These are phyloP conservation scores for Calonectria hawksworthii DNA, from an alignment of 2,329 filamentous ascomycete genomes.

Conservation along the genomic window DNA sequence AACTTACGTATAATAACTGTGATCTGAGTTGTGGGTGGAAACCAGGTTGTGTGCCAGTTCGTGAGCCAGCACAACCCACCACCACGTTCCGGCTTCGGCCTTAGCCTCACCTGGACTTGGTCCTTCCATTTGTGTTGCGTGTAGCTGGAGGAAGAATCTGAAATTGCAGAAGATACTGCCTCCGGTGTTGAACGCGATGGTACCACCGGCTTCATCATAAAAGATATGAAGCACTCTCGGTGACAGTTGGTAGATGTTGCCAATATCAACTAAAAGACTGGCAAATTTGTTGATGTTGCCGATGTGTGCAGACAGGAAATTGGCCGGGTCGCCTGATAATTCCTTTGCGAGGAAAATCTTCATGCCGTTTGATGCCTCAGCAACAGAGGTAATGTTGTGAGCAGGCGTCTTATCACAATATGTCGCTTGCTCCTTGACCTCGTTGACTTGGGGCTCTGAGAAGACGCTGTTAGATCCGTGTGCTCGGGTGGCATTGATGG, in stretches of 20 bases:
- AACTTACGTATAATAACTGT: conserved; percentile 84
- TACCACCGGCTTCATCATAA: conserved; percentile 82
- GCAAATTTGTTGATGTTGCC: conserved; percentile 78
- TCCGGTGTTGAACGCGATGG: conserved; percentile 92
- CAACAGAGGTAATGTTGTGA: conserved; percentile 79
- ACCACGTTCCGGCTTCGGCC: conserved; percentile 83
- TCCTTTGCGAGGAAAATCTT: conserved; percentile 78
- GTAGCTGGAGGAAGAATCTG: conserved; percentile 86
- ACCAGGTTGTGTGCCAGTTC: conserved; percentile 97
- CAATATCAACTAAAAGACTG: conserved; percentile 76
- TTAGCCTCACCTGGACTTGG: conserved; percentile 59
- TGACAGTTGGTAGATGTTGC: conserved; percentile 79
- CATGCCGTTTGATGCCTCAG: conserved; percentile 78
- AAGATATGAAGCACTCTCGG: conserved; percentile 84
- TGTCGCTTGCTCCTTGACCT: conserved; percentile 84
- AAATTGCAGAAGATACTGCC: conserved; percentile 96
- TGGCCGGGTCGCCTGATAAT: conserved; percentile 58
- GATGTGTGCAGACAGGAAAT: conserved; percentile 74
- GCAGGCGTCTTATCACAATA: conserved; percentile 87
- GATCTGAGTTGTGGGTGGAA: conserved; percentile 79
- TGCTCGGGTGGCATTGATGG: conserved; percentile 82
- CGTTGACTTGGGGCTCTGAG: conserved; percentile 76
- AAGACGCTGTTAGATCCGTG: conserved; percentile 83
- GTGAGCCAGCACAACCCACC: conserved; percentile 96
- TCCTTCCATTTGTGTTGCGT: conserved; percentile 65